phyloP scores from a whole-genome alignment of 495 filamentous ascomycete genomes.

The Penicillium argentinense region DNA sequence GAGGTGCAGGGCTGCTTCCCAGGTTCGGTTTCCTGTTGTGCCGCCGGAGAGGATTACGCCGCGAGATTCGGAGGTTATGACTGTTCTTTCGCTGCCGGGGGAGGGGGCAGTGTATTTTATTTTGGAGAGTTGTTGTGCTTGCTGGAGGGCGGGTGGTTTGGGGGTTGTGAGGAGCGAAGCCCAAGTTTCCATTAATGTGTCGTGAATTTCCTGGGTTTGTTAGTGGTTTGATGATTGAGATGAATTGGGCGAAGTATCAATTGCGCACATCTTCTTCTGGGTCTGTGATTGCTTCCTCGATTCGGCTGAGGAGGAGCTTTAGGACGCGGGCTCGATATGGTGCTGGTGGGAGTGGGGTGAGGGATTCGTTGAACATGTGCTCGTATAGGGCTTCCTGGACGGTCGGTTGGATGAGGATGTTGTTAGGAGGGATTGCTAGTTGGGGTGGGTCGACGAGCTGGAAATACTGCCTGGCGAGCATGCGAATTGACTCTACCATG shows the following conservation, averaged over 20 bases:
- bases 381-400: constrained; percentile 64
- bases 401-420: constrained; percentile 48
- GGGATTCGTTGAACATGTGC: constrained; percentile 58
- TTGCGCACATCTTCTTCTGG: constrained; percentile 81
- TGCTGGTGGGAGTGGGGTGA: constrained; percentile 57
- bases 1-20: constrained; percentile 90
- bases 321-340: constrained; percentile 70
- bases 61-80: constrained; percentile 61
- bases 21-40: constrained; percentile 86
- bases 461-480: constrained; percentile 58
- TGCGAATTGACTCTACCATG: constrained; percentile 22
- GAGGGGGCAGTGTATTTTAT: constrained; percentile 66
- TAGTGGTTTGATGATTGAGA: background rate
- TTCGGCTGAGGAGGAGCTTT: constrained; percentile 62
- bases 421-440: constrained; percentile 54
- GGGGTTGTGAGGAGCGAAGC: constrained; percentile 57
- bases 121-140: constrained; percentile 73
- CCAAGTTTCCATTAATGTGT: constrained; percentile 65
- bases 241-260: constrained; percentile 1
- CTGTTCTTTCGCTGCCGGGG: constrained; percentile 31
- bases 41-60: constrained; percentile 70
- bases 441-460: constrained; percentile 60
- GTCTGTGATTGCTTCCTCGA: constrained; percentile 68
- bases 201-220: constrained; percentile 65
- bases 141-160: constrained; percentile 56